Evolutionary conservation across 2,329 filamentous ascomycete genomes (phyloP).

Genomic region (Aspergillus melleus): DNA sequence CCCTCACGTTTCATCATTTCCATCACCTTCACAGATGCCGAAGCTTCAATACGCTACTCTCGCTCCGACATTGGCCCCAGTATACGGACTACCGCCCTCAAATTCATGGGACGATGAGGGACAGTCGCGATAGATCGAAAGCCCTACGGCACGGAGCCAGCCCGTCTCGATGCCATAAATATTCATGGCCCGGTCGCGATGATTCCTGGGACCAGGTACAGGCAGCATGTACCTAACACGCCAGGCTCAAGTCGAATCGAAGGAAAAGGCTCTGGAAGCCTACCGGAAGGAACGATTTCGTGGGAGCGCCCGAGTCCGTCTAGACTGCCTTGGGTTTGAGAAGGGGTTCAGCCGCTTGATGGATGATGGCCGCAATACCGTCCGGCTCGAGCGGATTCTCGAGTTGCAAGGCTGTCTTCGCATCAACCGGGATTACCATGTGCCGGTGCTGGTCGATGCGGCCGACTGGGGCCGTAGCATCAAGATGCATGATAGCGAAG

Average conservation of each 20-base stretch:
- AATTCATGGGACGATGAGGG: background rate
- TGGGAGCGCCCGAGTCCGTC: slow-evolving; percentile 7
- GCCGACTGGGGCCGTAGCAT: slow-evolving; percentile 12
- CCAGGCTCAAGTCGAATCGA: slow-evolving; percentile 1
- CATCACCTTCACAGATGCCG: background rate
- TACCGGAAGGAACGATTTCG: slow-evolving; percentile 5
- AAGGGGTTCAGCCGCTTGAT: slow-evolving; percentile 8
- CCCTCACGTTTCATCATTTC: background rate
- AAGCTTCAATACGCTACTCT: background rate
- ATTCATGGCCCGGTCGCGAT: background rate
- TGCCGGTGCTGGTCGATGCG: slow-evolving; percentile 7
- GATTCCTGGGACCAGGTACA: background rate
- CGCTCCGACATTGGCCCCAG: background rate
- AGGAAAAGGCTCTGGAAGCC: slow-evolving; percentile 3
- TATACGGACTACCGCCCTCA: background rate
- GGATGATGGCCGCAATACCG: slow-evolving; percentile 9
- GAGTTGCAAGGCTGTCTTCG: slow-evolving; percentile 11
- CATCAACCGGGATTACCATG: slow-evolving; percentile 9
- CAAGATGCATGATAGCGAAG: background rate
- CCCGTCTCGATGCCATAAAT: background rate
- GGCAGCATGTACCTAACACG: background rate
- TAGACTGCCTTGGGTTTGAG: slow-evolving; percentile 9
- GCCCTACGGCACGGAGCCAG: background rate
- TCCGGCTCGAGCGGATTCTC: slow-evolving; percentile 8
- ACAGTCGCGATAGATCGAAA: background rate